Percentiles rank a stretch among this genome's conserved stretches.
phyloP scores from a whole-genome alignment of 2,329 filamentous ascomycete genomes.

The Albifimbria verrucaria region DNA sequence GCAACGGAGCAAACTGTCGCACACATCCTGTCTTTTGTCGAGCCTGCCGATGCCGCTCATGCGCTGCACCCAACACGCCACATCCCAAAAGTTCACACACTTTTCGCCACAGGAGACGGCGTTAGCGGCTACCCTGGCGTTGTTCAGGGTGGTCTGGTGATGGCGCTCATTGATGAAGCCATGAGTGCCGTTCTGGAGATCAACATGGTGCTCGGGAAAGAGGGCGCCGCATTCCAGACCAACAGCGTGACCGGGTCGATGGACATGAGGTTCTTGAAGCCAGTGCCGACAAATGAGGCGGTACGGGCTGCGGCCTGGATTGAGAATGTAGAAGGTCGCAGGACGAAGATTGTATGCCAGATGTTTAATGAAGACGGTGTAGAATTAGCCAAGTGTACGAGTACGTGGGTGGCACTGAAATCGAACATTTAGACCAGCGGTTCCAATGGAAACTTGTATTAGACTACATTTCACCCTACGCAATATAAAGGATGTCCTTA shows the following conservation, averaged over 20 bases:
- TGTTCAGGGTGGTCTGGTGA: slow-evolving; percentile 33
- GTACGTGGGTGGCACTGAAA: slow-evolving; percentile 29
- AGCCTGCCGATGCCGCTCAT: slow-evolving; percentile 19
- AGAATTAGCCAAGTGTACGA: slow-evolving; percentile 26
- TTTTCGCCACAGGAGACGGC: slow-evolving; percentile 30
- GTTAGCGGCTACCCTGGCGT: slow-evolving; percentile 29
- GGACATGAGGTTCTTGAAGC: slow-evolving; percentile 30
- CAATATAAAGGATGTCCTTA: too few species aligned
- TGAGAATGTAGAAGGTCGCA: slow-evolving; percentile 29
- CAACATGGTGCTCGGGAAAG: slow-evolving; percentile 29
- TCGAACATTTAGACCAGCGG: slow-evolving; percentile 24
- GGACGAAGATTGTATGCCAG: slow-evolving; percentile 25
- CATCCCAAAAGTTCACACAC: slow-evolving; percentile 24
- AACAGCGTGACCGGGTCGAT: slow-evolving; percentile 31
- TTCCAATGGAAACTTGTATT: slow-evolving; percentile 7
- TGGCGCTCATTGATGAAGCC: slow-evolving; percentile 33
- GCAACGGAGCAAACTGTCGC: slow-evolving; percentile 21
- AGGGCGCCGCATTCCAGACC: slow-evolving; percentile 20
- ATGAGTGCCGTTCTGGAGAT: slow-evolving; percentile 33
- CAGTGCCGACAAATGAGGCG: slow-evolving; percentile 24
- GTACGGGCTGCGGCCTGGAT: slow-evolving; percentile 28
- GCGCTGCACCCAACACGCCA: slow-evolving; percentile 17
- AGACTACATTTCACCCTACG: too few species aligned
- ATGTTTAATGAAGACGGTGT: slow-evolving; percentile 25
- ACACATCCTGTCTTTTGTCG: slow-evolving; percentile 33